Conservation (phyloP, 306 rosid species). For the Sicyos edulis region DNA sequence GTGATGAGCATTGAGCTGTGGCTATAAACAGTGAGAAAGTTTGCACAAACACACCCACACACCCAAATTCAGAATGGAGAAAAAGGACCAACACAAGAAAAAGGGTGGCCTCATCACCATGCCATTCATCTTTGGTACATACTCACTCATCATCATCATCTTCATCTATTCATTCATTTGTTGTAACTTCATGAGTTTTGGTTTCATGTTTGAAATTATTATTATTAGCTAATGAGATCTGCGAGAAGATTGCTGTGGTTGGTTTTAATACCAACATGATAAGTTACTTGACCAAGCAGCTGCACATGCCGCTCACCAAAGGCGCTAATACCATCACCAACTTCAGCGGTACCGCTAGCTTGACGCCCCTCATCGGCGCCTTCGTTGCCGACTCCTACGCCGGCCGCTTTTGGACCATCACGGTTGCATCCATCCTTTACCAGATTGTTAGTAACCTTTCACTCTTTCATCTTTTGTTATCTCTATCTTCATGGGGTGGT, state of each 20-base stretch:
- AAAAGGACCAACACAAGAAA: not conserved
- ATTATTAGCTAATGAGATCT: constrained; percentile 50
- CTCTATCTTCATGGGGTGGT: too few relatives aligned
- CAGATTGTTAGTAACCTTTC: constrained; percentile 38
- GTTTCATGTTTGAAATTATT: too few relatives aligned
- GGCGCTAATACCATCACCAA: constrained; percentile 89
- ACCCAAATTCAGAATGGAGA: not conserved
- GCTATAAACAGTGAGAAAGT: constrained; percentile 14
- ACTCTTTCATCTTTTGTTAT: too few relatives aligned
- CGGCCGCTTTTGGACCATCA: constrained; percentile 81
- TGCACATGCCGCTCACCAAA: constrained; percentile 78
- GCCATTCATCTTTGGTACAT: constrained; percentile 90
- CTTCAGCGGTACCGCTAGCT: constrained; percentile 73
- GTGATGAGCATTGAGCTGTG: not conserved
- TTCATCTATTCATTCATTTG: too few relatives aligned
- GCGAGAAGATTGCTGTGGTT: constrained; percentile 94
- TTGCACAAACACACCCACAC: not conserved
- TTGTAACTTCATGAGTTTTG: too few relatives aligned
- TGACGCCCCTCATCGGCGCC: constrained; percentile 91
- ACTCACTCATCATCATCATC: too few relatives aligned
- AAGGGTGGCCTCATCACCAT: constrained; percentile 76
- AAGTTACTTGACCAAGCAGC: constrained; percentile 75
- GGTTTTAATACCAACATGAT: constrained; percentile 78
- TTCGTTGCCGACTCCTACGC: constrained; percentile 67
- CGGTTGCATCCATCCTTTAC: constrained; percentile 63